phyloP scores from a whole-genome alignment of 371 early-diverging fungal genomes.

The Syncephalastrum sp. region DNA sequence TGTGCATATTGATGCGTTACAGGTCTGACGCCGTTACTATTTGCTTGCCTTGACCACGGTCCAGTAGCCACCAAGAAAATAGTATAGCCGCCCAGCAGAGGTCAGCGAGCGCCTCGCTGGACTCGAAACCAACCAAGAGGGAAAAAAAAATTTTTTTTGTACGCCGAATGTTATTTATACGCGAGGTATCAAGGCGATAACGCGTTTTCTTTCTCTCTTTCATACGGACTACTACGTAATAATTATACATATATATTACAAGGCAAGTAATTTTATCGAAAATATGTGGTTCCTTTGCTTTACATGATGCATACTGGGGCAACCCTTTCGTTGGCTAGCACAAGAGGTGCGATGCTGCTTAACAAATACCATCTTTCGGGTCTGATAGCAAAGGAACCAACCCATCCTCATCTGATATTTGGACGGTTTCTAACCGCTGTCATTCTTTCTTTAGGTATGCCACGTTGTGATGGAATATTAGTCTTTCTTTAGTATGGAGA shows the following conservation, averaged over 20 bases:
- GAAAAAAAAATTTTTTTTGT: no score
- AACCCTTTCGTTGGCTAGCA: constrained; percentile 49
- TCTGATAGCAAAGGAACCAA: constrained; percentile 47
- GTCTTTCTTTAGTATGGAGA: constrained; percentile 67
- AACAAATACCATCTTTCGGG: constrained; percentile 85
- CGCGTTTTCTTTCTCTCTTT: no score
- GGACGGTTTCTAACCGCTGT: not conserved
- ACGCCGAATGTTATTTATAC: no score
- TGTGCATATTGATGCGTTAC: no score
- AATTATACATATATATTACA: not conserved
- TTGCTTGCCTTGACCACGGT: no score
- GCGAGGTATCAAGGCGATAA: no score
- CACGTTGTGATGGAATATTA: not conserved
- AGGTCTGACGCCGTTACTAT: no score
- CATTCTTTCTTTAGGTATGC: not conserved
- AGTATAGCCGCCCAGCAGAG: no score
- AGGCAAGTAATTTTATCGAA: constrained; percentile 11
- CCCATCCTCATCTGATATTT: not conserved
- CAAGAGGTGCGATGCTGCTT: constrained; percentile 59
- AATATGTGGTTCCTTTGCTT: constrained; percentile 8
- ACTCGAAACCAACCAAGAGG: no score
- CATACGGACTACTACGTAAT: no score
- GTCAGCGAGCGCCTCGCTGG: no score
- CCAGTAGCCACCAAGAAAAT: no score
- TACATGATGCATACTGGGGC: constrained; percentile 52